Evolutionary conservation across 2,329 filamentous ascomycete genomes (phyloP), one percentile per base, ranked within the genome.

Genomic region (Cytospora schulzeri): DNA sequence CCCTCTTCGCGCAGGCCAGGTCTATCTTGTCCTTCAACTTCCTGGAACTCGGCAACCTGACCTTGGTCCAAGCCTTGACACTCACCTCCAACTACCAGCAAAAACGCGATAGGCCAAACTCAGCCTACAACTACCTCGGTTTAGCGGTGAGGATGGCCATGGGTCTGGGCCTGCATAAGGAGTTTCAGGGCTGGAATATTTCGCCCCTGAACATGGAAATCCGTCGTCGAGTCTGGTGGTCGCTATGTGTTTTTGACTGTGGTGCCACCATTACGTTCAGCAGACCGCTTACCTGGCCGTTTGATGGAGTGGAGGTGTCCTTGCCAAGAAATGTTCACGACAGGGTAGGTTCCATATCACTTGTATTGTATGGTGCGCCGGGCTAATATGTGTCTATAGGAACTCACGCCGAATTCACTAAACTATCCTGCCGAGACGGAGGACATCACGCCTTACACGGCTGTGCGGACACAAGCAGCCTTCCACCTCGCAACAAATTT

Each of bases 51-150:
- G 66, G 66, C 54, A 67, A 67, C 66, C 66, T 75, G 38, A 74
- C 72, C 1, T 68, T 74, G 8, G 73, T 76, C 19, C 73, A 76
- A 59, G 72, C 73, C 1, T 68, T 76, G 15, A 70, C 70, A 2
- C 69, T 76, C 5, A 69, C 72, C 28, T 70, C 70, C 24, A 76
- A 76, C 41, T 74, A 73, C 64, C 69, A 71, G 54, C 80, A 83
- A 68, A 83, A 83, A 68, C 73, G 79, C 33, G 78, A 83, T 68
- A 77, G 79, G 45, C 81, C 81, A 4, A 84, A 84, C 65, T 81
- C 80, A 0, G 80, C 80, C 1, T 83, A 81, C 67, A 83, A 82
- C 67, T 80, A 79, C 53, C 75, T 81, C 38, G 80, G 80, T 1
- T 74, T 82, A 17, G 81, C 80, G 6, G 74, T 80, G 33, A 73